Base-by-base conservation (phyloP, 345 rosid genomes). In the Brassica cretica region DNA sequence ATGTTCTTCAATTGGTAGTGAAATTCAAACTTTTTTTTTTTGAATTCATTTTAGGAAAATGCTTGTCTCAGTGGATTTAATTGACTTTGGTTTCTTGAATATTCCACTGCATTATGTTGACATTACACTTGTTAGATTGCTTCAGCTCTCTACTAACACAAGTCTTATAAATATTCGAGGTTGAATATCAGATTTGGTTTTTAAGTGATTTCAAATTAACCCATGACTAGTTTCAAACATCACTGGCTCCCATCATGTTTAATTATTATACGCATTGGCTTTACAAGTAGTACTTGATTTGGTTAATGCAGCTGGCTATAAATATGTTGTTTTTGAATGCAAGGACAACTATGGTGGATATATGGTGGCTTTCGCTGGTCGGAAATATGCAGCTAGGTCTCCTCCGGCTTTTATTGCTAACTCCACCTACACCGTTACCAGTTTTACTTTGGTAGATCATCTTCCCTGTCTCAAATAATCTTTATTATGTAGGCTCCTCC, bases 311-410 rank as follows among this genome's bases (percentile, higher is more conserved):
- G 11, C 10, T 10, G 14, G 65, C 35, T 60, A 21, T 51, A 60
- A 60, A 6, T 25, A 18, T 25, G 19, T 18, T 15, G 2, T 7
- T 53, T 27, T 30, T 44, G 30, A n/a, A 19, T 72, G 53, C 72
- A n/a, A 83, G 82, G 84, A 83, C 51, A 73, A 44, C 55, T 82
- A 37, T 73, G 76, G 84, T 53, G 80, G 81, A 49, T 78, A 91
- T 71, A 93, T 93, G 95, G 98, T 93, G 9, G 98, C 97, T 75
- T 93, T 93, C 79, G 93, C 95, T 25, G 98, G 97, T 73, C 86
- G 93, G 41, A 93, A 88, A 80, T 90, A 93, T 62, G 98, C 98
- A 27, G 97, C 93, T 1, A 90, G 97, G 84, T 93, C 98, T 30
- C 64, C 53, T 67, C 88, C 89, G 10, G 91, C 97, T 46, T 93